Conservation (phyloP, 805 yeast species). For the Blastobotrys peoriensis region DNA sequence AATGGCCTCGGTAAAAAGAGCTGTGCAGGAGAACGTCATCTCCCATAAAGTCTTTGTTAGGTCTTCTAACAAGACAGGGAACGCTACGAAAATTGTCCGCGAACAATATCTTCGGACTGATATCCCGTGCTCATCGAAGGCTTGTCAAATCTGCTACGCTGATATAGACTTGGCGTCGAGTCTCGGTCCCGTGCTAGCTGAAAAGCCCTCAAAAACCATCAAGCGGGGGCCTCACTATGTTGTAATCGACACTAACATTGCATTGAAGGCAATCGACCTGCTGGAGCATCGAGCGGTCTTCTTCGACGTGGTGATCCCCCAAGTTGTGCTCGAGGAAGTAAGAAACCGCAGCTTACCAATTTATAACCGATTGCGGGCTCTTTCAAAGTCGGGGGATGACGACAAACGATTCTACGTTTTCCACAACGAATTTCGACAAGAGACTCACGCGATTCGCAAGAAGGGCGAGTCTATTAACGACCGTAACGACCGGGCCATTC, state of each 20-base stretch:
- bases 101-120: conserved; percentile 92
- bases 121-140: conserved; percentile 79
- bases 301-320: conserved; percentile 90
- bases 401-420: conserved; percentile 83
- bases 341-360: conserved; percentile 82
- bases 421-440: conserved; percentile 83
- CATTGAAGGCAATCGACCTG: conserved; percentile 81
- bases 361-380: conserved; percentile 72
- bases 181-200: conserved; percentile 59
- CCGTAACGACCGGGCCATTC: conserved; percentile 84
- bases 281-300: conserved; percentile 72
- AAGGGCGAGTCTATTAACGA: conserved; percentile 75
- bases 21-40: conserved; percentile 13
- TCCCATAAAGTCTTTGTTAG: conserved; percentile 76
- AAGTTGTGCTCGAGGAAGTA: conserved; percentile 90
- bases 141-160: conserved; percentile 57
- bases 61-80: conserved; percentile 66
- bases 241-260: conserved; percentile 82
- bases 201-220: conserved; percentile 42
- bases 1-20: conserved; percentile 9
- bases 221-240: conserved; percentile 69
- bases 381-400: conserved; percentile 57
- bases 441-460: conserved; percentile 58
- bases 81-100: conserved; percentile 83
- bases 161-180: conserved; percentile 57